phyloP scores from a whole-genome alignment of 257 asterid genomes.

The Przewalskia tangutica region DNA sequence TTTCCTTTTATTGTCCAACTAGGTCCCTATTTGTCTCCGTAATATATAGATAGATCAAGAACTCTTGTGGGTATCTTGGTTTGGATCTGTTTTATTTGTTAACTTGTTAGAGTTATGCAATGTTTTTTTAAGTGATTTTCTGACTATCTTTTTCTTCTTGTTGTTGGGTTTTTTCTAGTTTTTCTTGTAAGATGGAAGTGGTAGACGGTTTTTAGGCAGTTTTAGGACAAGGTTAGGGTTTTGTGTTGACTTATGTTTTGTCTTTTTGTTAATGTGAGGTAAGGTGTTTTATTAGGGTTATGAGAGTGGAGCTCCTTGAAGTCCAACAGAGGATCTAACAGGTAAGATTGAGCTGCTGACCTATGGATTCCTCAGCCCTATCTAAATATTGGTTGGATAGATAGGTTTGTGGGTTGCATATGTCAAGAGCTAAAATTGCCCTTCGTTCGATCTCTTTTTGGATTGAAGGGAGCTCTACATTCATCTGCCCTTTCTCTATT shows the following conservation, averaged over 20 bases:
- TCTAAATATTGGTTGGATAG: slow-evolving; percentile 28
- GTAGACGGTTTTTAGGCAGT: not conserved
- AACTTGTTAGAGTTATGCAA: no score
- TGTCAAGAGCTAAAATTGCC: slow-evolving; percentile 54
- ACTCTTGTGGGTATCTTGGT: not conserved
- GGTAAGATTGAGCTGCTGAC: slow-evolving; percentile 67
- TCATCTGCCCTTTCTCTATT: not conserved
- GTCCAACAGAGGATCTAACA: slow-evolving; percentile 68
- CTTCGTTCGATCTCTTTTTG: slow-evolving; percentile 49
- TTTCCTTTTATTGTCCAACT: not conserved
- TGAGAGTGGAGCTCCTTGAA: slow-evolving; percentile 85
- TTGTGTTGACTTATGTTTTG: not conserved
- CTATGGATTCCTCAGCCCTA: slow-evolving; percentile 80
- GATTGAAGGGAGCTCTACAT: slow-evolving; percentile 98
- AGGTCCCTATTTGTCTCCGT: not conserved
- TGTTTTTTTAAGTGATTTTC: no score
- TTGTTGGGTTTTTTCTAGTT: not conserved
- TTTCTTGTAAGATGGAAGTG: not conserved
- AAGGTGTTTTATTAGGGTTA: slow-evolving; percentile 8
- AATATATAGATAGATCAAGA: not conserved
- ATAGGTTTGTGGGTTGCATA: slow-evolving; percentile 81
- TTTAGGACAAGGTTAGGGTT: not conserved
- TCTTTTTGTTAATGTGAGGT: not conserved
- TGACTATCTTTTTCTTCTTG: not conserved
- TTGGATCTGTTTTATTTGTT: not conserved